Evolutionary conservation across 2,329 filamentous ascomycete genomes (phyloP).

Genomic region (Fusarium oligoseptatum): DNA sequence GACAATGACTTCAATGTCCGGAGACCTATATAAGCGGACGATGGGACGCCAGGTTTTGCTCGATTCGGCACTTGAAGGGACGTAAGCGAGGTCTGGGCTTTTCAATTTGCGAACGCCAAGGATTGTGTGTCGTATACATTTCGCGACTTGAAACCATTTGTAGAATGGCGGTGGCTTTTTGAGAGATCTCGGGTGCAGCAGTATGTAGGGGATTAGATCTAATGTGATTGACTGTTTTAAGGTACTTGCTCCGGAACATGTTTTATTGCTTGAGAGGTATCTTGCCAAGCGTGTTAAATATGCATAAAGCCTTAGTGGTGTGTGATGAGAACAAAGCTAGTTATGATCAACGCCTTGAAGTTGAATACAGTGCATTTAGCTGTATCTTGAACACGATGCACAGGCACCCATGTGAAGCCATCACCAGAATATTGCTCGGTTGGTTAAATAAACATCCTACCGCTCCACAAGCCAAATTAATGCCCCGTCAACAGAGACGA

Average conservation of each 20-base stretch:
- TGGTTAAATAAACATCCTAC: background rate
- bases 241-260: background rate
- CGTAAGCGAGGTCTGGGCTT: constrained; percentile 7
- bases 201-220: background rate
- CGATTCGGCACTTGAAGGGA: background rate
- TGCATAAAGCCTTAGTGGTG: background rate
- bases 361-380: background rate
- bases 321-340: background rate
- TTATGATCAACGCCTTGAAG: background rate
- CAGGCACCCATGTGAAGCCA: background rate
- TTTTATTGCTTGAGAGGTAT: background rate
- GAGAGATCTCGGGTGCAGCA: constrained; percentile 6
- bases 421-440: background rate
- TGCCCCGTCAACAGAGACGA: background rate
- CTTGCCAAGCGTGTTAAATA: background rate
- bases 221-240: background rate
- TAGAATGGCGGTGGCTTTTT: background rate
- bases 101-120: background rate
- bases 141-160: background rate
- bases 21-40: background rate
- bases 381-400: background rate
- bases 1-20: background rate
- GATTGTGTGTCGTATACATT: background rate
- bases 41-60: background rate
- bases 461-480: background rate